A percentile compares a stretch with the other conserved stretches of the same genome.
These are phyloP conservation scores for Penicillium turbatum DNA, from an alignment of 495 filamentous ascomycete genomes.

Conservation along the genomic window DNA sequence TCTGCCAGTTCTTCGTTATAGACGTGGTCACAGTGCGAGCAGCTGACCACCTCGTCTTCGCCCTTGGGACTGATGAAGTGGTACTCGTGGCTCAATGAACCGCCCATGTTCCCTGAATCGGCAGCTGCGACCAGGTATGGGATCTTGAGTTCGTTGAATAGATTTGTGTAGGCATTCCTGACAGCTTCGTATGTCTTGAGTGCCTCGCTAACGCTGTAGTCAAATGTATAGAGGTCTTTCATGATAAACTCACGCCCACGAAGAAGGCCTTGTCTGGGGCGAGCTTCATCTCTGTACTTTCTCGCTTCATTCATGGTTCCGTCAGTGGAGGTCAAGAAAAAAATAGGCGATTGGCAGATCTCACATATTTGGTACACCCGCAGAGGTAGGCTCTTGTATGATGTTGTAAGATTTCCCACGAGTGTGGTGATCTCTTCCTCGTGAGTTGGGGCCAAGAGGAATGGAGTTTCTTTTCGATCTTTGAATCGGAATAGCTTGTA, in stretches of 20 bases:
- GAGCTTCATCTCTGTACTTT: slow-evolving; percentile 90
- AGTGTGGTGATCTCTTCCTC: slow-evolving; percentile 92
- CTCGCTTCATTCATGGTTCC: slow-evolving; percentile 51
- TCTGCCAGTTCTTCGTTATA: slow-evolving; percentile 82
- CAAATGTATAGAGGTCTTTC: slow-evolving; percentile 99
- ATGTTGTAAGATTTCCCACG: slow-evolving; percentile 67
- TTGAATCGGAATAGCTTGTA: slow-evolving; percentile 70
- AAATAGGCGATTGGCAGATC: slow-evolving; percentile 11
- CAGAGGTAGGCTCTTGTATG: slow-evolving; percentile 81
- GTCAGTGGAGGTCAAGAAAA: slow-evolving; percentile 5
- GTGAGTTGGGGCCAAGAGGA: slow-evolving; percentile 86
- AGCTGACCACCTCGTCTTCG: slow-evolving; percentile 80
- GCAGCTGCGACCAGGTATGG: slow-evolving; percentile 83
- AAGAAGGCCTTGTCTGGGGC: slow-evolving; percentile 83
- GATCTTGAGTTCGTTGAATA: slow-evolving; percentile 81
- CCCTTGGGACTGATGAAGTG: slow-evolving; percentile 77
- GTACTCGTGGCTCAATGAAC: slow-evolving; percentile 89
- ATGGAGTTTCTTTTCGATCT: slow-evolving; percentile 71
- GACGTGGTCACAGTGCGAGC: slow-evolving; percentile 65
- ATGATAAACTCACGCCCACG: slow-evolving; percentile 92
- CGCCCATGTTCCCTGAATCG: slow-evolving; percentile 94
- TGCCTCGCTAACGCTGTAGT: slow-evolving; percentile 60
- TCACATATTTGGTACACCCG: slow-evolving; percentile 86
- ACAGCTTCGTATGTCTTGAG: slow-evolving; percentile 73
- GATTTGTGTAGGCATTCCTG: slow-evolving; percentile 58